These are phyloP conservation scores for Phaseolus lunatus DNA, from an alignment of 306 rosid species.

Conservation along the genomic window DNA sequence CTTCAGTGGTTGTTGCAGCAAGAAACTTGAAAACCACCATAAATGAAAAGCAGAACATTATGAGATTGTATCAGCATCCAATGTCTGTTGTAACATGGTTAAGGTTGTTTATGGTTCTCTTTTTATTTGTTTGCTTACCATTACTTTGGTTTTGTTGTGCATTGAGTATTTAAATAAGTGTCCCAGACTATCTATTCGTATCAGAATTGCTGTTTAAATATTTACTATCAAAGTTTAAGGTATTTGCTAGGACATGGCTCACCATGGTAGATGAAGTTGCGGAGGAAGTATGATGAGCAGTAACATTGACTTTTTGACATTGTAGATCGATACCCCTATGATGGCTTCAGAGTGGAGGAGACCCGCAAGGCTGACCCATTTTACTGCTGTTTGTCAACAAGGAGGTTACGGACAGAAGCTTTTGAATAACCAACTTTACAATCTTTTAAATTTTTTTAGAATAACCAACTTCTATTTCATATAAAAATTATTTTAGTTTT, in stretches of 20 bases:
- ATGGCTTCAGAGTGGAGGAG: conserved; percentile 89
- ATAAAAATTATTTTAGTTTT: too few species aligned
- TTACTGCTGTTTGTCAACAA: conserved; percentile 84
- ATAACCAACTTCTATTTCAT: too few species aligned
- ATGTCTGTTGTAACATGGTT: conserved; percentile 81
- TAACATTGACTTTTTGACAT: conserved; percentile 48
- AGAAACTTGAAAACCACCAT: conserved; percentile 80
- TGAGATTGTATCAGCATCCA: conserved; percentile 94
- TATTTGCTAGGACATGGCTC: conserved; percentile 1
- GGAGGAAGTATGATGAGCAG: conserved; percentile 27
- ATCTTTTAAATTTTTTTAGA: too few species aligned
- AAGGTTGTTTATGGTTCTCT: conserved; percentile 66
- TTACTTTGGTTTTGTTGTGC: conserved; percentile 31
- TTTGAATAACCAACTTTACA: too few species aligned
- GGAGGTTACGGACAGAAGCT: conserved; percentile 77
- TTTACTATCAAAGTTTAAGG: conserved; percentile 1
- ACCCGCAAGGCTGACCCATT: conserved; percentile 85
- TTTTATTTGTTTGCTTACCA: conserved; percentile 37
- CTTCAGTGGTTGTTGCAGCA: conserved; percentile 80
- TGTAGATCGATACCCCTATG: conserved; percentile 95
- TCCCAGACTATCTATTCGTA: not conserved
- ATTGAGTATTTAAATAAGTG: not conserved
- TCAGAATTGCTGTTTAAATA: conserved; percentile 12
- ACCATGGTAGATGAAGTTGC: conserved; percentile 11
- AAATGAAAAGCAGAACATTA: conserved; percentile 75